phyloP scores from a whole-genome alignment of 176 grass and related monocot species.

The Bonia amplexicaulis region DNA sequence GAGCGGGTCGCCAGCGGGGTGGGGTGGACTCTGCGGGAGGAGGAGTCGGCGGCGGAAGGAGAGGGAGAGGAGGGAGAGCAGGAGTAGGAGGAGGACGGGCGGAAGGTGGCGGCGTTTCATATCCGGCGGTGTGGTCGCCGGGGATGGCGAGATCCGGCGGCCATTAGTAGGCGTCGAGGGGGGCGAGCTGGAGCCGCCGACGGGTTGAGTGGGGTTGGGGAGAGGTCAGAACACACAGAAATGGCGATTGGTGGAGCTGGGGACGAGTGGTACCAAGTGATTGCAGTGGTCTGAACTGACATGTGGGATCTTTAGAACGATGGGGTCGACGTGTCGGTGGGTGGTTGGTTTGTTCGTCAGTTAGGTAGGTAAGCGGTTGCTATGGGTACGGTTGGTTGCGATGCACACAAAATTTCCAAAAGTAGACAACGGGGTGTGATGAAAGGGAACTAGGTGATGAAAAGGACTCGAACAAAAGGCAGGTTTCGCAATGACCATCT shows the following conservation, averaged over 20 bases:
- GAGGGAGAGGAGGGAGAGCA: conserved; percentile 22
- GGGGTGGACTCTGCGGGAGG: neutral
- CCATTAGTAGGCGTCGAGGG: conserved; percentile 15
- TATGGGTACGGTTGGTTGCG: neutral
- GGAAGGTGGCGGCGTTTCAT: conserved; percentile 29
- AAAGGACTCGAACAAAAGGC: too few species aligned
- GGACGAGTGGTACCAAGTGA: neutral
- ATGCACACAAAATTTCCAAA: neutral
- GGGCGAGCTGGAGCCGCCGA: conserved; percentile 1
- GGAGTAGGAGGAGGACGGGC: neutral
- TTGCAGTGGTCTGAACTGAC: neutral
- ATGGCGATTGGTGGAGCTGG: neutral
- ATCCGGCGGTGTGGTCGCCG: neutral
- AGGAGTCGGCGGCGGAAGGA: conserved; percentile 11
- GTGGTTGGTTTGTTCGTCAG: neutral
- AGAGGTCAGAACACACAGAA: neutral
- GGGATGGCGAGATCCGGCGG: neutral
- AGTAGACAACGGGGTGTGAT: neutral
- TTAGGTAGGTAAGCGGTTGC: neutral
- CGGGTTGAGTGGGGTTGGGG: conserved; percentile 13
- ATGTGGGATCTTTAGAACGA: neutral
- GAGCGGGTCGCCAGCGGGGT: neutral
- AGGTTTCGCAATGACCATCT: too few species aligned
- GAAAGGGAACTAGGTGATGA: too few species aligned
- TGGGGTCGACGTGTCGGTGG: conserved; percentile 10